These are phyloP conservation scores for Aspergillus wentii DNA, from an alignment of 495 filamentous ascomycete species.

Conservation along the genomic window DNA sequence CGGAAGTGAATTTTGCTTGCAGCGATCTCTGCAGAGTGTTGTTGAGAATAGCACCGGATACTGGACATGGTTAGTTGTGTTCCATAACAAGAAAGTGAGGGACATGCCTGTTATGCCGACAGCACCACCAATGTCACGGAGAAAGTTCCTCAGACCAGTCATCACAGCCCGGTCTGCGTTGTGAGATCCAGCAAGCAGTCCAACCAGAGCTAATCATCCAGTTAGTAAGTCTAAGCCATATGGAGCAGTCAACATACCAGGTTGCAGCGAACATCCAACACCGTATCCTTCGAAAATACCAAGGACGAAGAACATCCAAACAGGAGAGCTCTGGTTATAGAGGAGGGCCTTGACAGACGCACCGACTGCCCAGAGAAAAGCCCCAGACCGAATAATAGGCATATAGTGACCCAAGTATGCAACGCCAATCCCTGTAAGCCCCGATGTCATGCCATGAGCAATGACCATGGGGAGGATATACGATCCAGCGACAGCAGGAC, in stretches of 20 bases:
- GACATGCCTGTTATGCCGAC: constrained; percentile 4
- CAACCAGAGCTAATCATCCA: background rate
- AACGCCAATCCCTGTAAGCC: background rate
- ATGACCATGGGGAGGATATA: constrained; percentile 38
- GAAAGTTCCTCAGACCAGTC: constrained; percentile 6
- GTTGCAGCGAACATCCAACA: background rate
- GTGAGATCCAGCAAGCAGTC: constrained; percentile 3
- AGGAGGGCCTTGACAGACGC: too few relatives aligned
- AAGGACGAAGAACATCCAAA: background rate
- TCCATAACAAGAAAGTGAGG: background rate
- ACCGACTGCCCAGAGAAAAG: too few relatives aligned
- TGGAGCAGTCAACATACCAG: background rate
- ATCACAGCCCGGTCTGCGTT: constrained; percentile 9
- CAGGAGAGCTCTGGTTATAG: too few relatives aligned
- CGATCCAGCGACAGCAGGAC: constrained; percentile 28
- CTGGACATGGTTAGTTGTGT: constrained; percentile 2
- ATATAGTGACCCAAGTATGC: too few relatives aligned
- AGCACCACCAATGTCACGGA: constrained; percentile 7
- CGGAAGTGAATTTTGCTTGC: background rate
- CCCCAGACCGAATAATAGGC: too few relatives aligned
- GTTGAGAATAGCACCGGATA: constrained; percentile 7
- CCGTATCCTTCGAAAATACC: background rate
- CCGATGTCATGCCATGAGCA: constrained; percentile 7
- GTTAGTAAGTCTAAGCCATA: too few relatives aligned
- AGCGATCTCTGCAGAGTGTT: constrained; percentile 1